A percentile compares a stretch with the other conserved stretches of the same genome.
Evolutionary conservation across 139 green algal species (phyloP).

Genomic region (Prasinococcaceae sp.): DNA sequence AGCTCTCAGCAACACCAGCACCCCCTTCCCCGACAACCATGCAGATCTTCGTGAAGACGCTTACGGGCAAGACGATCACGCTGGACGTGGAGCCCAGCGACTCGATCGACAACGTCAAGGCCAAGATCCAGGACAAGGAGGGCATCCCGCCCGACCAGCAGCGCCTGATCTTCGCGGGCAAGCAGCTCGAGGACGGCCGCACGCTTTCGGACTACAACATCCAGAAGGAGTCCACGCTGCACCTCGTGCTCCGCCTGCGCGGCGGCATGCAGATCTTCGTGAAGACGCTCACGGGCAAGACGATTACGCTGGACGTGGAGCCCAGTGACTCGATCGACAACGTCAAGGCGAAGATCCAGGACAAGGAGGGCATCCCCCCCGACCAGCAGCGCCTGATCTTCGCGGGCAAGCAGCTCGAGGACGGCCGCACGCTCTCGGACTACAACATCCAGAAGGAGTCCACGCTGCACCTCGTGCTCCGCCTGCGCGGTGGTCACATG

Average conservation of each 20-base stretch:
- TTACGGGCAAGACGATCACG: conserved; percentile 28
- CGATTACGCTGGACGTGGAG: conserved; percentile 16
- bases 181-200: conserved; percentile 86
- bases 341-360: conserved; percentile 46
- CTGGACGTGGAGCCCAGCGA: conserved; percentile 28
- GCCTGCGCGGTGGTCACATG: conserved; percentile 57
- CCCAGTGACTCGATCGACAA: conserved; percentile 31
- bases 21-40: too few species aligned
- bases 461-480: conserved; percentile 43
- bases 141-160: conserved; percentile 81
- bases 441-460: conserved; percentile 94
- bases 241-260: conserved; percentile 26
- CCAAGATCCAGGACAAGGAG: conserved; percentile 33
- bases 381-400: conserved; percentile 97
- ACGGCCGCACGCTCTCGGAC: conserved; percentile 84
- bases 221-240: conserved; percentile 49
- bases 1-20: too few species aligned
- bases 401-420: conserved; percentile 93
- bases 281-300: conserved; percentile 24
- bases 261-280: conserved; percentile 45
- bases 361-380: conserved; percentile 62
- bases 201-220: conserved; percentile 94
- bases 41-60: conserved; percentile 24
- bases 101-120: conserved; percentile 35
- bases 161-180: conserved; percentile 86